Base-by-base conservation (phyloP, 2,329 filamentous ascomycete species). In the Ceratocystis cacaofunesta region DNA sequence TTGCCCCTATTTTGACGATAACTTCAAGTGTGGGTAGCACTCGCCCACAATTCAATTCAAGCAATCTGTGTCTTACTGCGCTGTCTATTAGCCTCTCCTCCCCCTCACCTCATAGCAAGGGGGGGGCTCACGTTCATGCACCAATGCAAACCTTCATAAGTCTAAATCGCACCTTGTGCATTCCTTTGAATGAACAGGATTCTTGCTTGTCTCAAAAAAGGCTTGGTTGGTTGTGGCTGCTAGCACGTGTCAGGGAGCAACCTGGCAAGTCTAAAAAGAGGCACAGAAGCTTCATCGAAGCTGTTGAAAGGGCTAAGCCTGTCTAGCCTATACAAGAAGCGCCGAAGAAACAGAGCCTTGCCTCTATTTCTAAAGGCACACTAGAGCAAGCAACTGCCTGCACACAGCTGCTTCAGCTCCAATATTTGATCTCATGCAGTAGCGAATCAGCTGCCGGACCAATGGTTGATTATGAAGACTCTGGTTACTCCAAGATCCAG, bases 201-300 rank as follows among this genome's bases (percentile, higher is more conserved):
- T 32, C 55, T 15, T 58, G 55, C 55, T 58, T 58, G 55, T 58
- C 55, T 58, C 55, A 58, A 58, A 58, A 30, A n/a, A 22, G 12
- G 17, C 12, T 36, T 32, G 55, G 55, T 58, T 10, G 25, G 55
- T 3, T 19, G n/a, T 25, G 48, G 19, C 17, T n/a, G 17, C 55
- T 36, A 58, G 55, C 55, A 58, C 55, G 55, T 58, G 55, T 36
- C 55, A 58, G 55, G 55, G 25, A 32, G 17, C 30, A 58, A 8
- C 17, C 52, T 15, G 7, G n/a, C 19, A 15, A 25, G 55, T 7
- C 48, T 58, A 58, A 30, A 58, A 58, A 58, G 55, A 32, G 55
- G 55, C 55, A 58, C 55, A 58, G 55, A 58, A 58, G 55, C 55
- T 58, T 36, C 5, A 58, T 58, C 55, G 55, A 58, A 36, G 55